Evolutionary conservation across 1,284 basidiomycete species (phyloP), one percentile per base, ranked within the genome.

Genomic region (Microbotryum scabiosae): DNA sequence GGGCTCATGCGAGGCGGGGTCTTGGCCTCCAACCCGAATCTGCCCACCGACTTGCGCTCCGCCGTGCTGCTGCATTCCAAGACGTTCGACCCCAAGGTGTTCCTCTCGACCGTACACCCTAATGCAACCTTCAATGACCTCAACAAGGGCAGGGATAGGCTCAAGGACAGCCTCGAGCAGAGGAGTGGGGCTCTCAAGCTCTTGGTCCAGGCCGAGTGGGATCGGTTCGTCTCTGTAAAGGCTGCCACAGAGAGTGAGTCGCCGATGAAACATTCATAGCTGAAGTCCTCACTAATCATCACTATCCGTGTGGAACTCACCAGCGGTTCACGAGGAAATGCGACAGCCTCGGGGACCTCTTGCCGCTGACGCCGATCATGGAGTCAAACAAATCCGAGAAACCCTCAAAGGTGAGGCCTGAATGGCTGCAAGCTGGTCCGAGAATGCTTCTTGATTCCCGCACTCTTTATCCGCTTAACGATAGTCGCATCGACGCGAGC

Each of bases 171-270:
- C 20, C 85, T 96, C 64, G 92, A 96, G 71, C 82, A 85, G 4
- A 83, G 93, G 41, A 92, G 90, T 2, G 90, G 94, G 70, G 94
- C 93, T 26, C 86, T 98, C 63, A 82, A 92, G 55, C 85, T 96
- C 26, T 81, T 99, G 48, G 96, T 99, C 25, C 91, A 97, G 75
- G 90, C 97, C 71, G 97, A 97, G 76, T 97, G 98, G 78, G 93
- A 98, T 77, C 82, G 91, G 26, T 98, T 98, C 72, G 94, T 98
- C 14, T 88, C 90, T 5, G 94, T 99, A 64, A 99, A 99, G 73
- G 90, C 90, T 18, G 90, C 89, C 14, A 94, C 89, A 12, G 94
- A 97, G 76, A 89, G 92, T 90, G 73, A 66, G 81, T 72, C 50
- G 8, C 23, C 3, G 16, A 41, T 6, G 1, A 41, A 41, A 9